Evolutionary conservation across 768 basidiomycete species (phyloP), one percentile per base, ranked within the genome.

Genomic region (Boletus coccyginus): DNA sequence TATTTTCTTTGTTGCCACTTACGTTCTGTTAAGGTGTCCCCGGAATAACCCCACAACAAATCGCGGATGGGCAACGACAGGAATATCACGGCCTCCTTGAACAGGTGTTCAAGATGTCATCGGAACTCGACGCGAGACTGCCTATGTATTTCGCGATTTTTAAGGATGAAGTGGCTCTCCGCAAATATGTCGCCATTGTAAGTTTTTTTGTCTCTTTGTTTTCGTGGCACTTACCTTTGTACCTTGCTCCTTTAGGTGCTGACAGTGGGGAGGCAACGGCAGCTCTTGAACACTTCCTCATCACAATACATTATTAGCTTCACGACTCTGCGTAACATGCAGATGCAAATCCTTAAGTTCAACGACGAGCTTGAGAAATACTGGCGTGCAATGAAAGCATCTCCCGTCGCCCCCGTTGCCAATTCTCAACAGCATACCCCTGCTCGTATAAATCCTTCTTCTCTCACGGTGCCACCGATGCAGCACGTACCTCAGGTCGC

Each of bases 41-140:
- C 8, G 66, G 61, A 44, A 75, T 78, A 66, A 50, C 62, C 10
- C 46, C 61, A 9, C 63, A 74, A 17, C 76, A 77, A 17, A 62
- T 88, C 29, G 76, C 84, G 6, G 73, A 77, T 10, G 82, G 84
- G 2, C 84, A 83, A 55, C 76, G 81, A 43, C 55, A 73, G 42
- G 84, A 84, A 52, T 89, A 80, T 60, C 78, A 75, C 50, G 63
- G 66, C 24, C 41, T 79, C 7, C 72, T 88, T 31, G 84, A 86
- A 47, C 74, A 78, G 36, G 63, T 84, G 16, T 67, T 67, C 64
- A 81, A 76, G 48, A 64, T 74, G 48, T 74, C 75, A 40, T 44
- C 46, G 13, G 84, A 87, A 0, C 68, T 86, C 24, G 83, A 88
- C 5, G 44, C 54, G 36, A 83, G 77, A 60, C 69, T 90, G 16